Conservation (phyloP, 805 yeast genomes). For the Tetrapisispora pingtungensis region DNA sequence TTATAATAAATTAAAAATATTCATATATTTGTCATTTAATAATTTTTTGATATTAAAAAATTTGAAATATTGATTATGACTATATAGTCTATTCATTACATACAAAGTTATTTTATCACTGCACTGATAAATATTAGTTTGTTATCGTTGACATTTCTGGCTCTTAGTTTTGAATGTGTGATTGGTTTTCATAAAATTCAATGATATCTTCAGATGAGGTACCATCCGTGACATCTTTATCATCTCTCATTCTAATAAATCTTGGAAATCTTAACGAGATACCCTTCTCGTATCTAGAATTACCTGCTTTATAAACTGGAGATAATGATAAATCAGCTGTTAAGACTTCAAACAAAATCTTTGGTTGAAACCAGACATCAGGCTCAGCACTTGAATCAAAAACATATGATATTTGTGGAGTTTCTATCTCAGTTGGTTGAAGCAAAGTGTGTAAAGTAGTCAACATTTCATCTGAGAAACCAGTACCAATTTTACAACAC, state of each 20-base stretch:
- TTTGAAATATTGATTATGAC: too few species aligned
- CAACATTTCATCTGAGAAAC: conserved; percentile 81
- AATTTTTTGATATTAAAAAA: not conserved
- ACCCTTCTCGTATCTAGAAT: conserved; percentile 64
- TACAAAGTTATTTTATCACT: too few species aligned
- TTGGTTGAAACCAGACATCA: conserved; percentile 92
- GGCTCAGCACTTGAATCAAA: conserved; percentile 71
- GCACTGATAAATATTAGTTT: too few species aligned
- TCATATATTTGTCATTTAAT: too few species aligned
- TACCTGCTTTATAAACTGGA: conserved; percentile 84
- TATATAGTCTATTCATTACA: too few species aligned
- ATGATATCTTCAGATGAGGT: conserved; percentile 76
- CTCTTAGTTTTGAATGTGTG: conserved; percentile 21
- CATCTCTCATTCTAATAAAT: conserved; percentile 74
- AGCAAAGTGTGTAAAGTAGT: conserved; percentile 48
- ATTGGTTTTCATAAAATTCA: conserved; percentile 73
- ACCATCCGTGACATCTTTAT: conserved; percentile 76
- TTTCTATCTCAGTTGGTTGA: conserved; percentile 52
- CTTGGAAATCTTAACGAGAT: conserved; percentile 84
- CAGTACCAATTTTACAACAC: conserved; percentile 95
- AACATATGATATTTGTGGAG: conserved; percentile 58
- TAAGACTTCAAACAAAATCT: conserved; percentile 71
- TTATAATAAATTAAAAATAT: not conserved
- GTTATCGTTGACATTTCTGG: not conserved
- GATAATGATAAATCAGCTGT: conserved; percentile 86